Base-by-base conservation (phyloP, 2,329 filamentous ascomycete species). In the Aspergillus pseudoterreus region DNA sequence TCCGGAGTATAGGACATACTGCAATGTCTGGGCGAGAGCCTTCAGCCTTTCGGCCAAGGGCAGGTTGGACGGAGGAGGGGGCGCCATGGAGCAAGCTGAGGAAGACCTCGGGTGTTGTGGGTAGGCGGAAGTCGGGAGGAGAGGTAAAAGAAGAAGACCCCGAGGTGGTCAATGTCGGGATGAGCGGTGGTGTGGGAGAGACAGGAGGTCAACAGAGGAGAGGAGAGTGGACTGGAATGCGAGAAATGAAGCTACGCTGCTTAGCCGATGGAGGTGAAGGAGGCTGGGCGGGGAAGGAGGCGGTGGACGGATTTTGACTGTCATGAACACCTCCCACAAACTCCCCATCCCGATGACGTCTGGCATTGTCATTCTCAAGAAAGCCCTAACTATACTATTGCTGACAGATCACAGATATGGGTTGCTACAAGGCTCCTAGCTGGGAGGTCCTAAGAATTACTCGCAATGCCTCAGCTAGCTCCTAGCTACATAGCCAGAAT, bases 11-110 rank as follows among this genome's bases (percentile, higher is more conserved):
- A 77, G 72, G 84, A 87, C 92, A 63, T 71, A 99, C 79, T 97
- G 94, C 62, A 97, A 80, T 43, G 92, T 97, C 73, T 95, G 85
- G 60, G 87, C 91, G 62, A 97, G 81, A 62, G 82, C 79, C 64
- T 90, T 74, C 54, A 96, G 76, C 68, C 91, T 83, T 77, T 94
- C 85, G 67, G 78, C 75, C 65, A 94, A 78, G 70, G 90, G 85
- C 72, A 87, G 73, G 63, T 76, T 81, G 52, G 87, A 76, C 53
- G 86, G 77, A 59, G 88, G 86, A 72, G 87, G 86, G 75, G 88
- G 87, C 74, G 88, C 83, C 86, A 89, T 89, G 52, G 63, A 64
- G 55, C 15, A 24, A 22, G 19, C 15, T 19, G 19, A 17, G 39
- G 22, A 6, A n/a, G 17, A 42, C 39, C 39, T 42, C 39, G 39